Percentiles rank a stretch among this genome's conserved stretches.
These are phyloP conservation scores for Colletotrichum chlorophyti DNA, from an alignment of 2,329 filamentous ascomycete species.

Conservation along the genomic window DNA sequence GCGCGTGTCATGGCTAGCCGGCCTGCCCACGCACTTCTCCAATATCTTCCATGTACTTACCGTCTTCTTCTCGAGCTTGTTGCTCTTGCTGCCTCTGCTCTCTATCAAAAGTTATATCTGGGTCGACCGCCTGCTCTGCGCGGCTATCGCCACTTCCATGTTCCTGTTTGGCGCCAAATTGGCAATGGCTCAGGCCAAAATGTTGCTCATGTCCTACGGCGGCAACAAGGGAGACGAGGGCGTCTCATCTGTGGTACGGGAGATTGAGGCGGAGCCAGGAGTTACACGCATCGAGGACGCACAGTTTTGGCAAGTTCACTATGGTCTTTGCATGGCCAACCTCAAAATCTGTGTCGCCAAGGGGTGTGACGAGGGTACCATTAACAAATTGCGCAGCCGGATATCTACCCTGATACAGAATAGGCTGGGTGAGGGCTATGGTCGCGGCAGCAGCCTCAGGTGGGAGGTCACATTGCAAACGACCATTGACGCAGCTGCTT, in stretches of 20 bases:
- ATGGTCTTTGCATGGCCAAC: conserved; percentile 95
- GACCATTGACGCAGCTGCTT: conserved; percentile 44
- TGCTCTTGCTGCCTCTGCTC: conserved; percentile 83
- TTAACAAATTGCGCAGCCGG: conserved; percentile 76
- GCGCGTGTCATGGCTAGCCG: conserved; percentile 82
- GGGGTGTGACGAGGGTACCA: conserved; percentile 72
- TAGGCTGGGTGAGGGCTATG: conserved; percentile 86
- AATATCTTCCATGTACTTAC: conserved; percentile 97
- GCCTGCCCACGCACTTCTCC: conserved; percentile 83
- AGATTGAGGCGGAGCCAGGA: conserved; percentile 81
- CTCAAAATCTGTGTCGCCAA: conserved; percentile 76
- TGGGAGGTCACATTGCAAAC: conserved; percentile 96
- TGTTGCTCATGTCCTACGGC: conserved; percentile 92
- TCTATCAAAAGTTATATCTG: conserved; percentile 81
- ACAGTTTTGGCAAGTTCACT: conserved; percentile 98
- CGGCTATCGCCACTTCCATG: conserved; percentile 86
- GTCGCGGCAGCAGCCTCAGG: conserved; percentile 75
- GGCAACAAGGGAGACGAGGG: conserved; percentile 46
- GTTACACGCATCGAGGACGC: conserved; percentile 85
- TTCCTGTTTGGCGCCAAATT: conserved; percentile 84
- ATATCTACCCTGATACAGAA: conserved; percentile 83
- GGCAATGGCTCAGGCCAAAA: conserved; percentile 84
- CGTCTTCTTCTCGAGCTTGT: conserved; percentile 80
- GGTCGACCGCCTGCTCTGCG: conserved; percentile 83
- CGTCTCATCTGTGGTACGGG: conserved; percentile 78